Evolutionary conservation across 2,329 filamentous ascomycete species (phyloP).

Genomic region (Microcyclospora tardicrescens): DNA sequence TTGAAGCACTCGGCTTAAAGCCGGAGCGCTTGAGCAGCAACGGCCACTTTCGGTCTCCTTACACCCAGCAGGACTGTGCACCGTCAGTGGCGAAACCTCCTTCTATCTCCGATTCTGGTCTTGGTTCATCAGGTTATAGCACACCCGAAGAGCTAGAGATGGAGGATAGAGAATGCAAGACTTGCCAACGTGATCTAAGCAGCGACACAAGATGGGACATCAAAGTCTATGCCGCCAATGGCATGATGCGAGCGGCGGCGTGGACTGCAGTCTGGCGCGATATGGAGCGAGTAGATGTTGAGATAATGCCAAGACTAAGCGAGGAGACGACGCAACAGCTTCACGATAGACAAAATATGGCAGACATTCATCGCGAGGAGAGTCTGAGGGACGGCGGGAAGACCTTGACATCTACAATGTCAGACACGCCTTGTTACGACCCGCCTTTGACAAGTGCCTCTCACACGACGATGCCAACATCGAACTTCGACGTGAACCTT

Average conservation of each 20-base stretch:
- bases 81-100: neutral
- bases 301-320: constrained; percentile 65
- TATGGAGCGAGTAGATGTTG: constrained; percentile 97
- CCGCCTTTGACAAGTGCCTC: too few relatives aligned
- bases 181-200: constrained; percentile 14
- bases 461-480: too few relatives aligned
- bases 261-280: constrained; percentile 93
- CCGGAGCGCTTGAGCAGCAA: constrained; percentile 59
- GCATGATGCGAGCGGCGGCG: constrained; percentile 78
- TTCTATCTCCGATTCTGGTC: constrained; percentile 15
- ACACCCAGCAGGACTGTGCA: neutral
- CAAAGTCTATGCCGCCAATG: constrained; percentile 89
- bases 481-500: neutral
- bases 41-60: constrained; percentile 56
- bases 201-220: constrained; percentile 54
- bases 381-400: constrained; percentile 23
- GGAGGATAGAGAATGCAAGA: constrained; percentile 13
- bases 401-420: constrained; percentile 1
- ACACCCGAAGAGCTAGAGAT: constrained; percentile 5
- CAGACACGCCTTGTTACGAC: neutral
- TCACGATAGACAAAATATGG: constrained; percentile 24
- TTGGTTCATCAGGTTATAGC: constrained; percentile 16
- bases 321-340: constrained; percentile 46
- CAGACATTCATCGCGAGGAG: constrained; percentile 21
- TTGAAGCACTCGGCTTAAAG: constrained; percentile 62